Evolutionary conservation across 768 basidiomycete species (phyloP).

Genomic region (Gymnopilus junonius): DNA sequence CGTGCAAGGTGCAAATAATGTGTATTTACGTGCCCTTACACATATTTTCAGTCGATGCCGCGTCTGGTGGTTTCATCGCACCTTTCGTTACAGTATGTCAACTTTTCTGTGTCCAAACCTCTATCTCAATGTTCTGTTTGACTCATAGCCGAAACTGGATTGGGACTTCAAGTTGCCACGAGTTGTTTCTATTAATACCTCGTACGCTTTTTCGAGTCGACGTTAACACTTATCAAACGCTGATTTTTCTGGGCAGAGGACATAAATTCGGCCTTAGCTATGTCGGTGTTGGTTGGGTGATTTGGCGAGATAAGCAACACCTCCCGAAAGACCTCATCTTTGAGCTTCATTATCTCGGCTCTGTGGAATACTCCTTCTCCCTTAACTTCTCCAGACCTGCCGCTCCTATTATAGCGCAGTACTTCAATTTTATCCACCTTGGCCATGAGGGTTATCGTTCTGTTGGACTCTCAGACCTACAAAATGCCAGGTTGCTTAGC

Average conservation of each 20-base stretch:
- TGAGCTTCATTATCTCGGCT: constrained; percentile 62
- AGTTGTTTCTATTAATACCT: constrained; percentile 65
- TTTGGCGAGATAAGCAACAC: constrained; percentile 67
- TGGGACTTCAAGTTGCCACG: constrained; percentile 72
- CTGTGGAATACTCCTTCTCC: constrained; percentile 77
- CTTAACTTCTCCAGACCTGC: constrained; percentile 67
- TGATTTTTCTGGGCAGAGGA: constrained; percentile 53
- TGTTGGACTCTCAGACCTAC: constrained; percentile 52
- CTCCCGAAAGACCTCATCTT: constrained; percentile 77
- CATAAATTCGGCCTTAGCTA: constrained; percentile 67
- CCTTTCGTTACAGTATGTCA: constrained; percentile 54
- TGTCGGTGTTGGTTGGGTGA: constrained; percentile 69
- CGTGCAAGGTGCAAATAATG: constrained; percentile 44
- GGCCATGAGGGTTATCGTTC: constrained; percentile 60
- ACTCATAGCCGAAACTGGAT: constrained; percentile 49
- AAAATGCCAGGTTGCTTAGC: constrained; percentile 66
- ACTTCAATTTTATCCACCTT: constrained; percentile 66
- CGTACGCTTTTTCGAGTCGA: constrained; percentile 32
- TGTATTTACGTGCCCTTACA: constrained; percentile 43
- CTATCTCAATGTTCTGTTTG: constrained; percentile 26
- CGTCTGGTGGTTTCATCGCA: constrained; percentile 70
- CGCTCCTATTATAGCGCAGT: constrained; percentile 65
- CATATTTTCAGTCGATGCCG: constrained; percentile 55
- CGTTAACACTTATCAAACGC: constrained; percentile 31
- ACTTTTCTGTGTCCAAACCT: neutral